These are phyloP conservation scores for Leccinum longicurvipes DNA, from an alignment of 768 basidiomycete genomes.

Conservation along the genomic window DNA sequence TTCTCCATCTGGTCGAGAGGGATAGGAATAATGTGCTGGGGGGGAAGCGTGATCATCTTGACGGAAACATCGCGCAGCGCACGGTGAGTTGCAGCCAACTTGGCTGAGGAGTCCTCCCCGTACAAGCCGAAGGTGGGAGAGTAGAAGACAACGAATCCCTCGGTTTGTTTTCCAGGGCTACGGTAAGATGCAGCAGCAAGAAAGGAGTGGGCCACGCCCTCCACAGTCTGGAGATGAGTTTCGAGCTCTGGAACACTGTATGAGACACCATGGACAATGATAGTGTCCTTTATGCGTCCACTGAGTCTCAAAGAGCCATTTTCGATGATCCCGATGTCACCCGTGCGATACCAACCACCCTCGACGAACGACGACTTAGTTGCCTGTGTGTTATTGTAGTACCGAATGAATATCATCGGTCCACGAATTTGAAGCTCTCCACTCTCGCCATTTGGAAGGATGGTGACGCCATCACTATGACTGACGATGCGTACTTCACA, in stretches of 20 bases:
- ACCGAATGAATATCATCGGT: neutral
- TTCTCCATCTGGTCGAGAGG: neutral
- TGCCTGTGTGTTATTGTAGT: neutral
- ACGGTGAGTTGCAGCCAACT: neutral
- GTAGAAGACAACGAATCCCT: neutral
- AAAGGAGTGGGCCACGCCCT: neutral
- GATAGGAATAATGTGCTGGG: neutral
- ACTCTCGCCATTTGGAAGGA: neutral
- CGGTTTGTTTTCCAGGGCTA: neutral
- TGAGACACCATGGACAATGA: constrained; percentile 33
- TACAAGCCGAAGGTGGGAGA: neutral
- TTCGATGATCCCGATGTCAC: constrained; percentile 32
- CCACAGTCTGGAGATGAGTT: neutral
- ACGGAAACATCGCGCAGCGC: neutral
- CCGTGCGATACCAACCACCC: neutral
- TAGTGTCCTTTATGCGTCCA: constrained; percentile 39
- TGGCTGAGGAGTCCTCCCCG: neutral
- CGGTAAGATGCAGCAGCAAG: neutral
- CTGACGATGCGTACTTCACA: neutral
- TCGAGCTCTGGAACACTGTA: neutral
- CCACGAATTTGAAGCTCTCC: neutral
- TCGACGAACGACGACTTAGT: neutral
- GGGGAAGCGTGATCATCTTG: neutral
- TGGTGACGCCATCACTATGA: neutral
- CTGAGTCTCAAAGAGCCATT: constrained; percentile 32